Evolutionary conservation across 1,139 yeast genomes (phyloP), one percentile per base, ranked within the genome.

Genomic region (Geotrichum aggregatum): DNA sequence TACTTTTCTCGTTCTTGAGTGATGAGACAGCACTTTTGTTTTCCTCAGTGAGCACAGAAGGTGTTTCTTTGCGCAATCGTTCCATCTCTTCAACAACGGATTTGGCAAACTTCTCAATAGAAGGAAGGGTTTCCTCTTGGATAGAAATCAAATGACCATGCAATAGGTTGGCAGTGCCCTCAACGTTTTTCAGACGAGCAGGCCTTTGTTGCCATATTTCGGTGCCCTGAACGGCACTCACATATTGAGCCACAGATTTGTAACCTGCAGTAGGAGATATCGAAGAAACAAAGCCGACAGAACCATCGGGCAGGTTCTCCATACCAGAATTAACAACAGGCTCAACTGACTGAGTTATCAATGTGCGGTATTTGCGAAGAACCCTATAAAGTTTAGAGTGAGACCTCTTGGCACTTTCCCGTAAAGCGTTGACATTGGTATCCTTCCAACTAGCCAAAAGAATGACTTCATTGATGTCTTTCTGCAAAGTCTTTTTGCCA

Each of bases 401-500:
- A 0, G 98, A 89, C 51, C 84, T 79, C 59, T 87, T 82, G 3
- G 98, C 92, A 70, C 96, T 87, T 68, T 91, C 97, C 61, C 87
- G 88, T 61, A 94, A 76, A 0, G 98, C 96, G 64, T 85, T 95
- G 46, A 89, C 82, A 63, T 94, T 94, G 11, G 91, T 92, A 69
- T 94, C 99, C 63, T 91, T 89, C 98, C 98, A 94, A 64, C 96
- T 87, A 1, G 98, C 97, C 30, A 94, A 74, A 48, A 88, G 71
- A 47, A 92, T 88, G 3, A 89, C 84, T 56, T 94, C 98, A 43
- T 81, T 76, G 24, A 92, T 79, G 52, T 88, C 92, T 63, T 89
- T 91, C 56, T 84, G 89, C 39, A 92, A 71, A 6, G 70, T 68
- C 60, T 76, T 79, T 64, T 77, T 80, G 0, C 76, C 75, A 1